Evolutionary conservation across 1,284 basidiomycete genomes (phyloP), one percentile per base, ranked within the genome.

Genomic region (Puccinia hordei): DNA sequence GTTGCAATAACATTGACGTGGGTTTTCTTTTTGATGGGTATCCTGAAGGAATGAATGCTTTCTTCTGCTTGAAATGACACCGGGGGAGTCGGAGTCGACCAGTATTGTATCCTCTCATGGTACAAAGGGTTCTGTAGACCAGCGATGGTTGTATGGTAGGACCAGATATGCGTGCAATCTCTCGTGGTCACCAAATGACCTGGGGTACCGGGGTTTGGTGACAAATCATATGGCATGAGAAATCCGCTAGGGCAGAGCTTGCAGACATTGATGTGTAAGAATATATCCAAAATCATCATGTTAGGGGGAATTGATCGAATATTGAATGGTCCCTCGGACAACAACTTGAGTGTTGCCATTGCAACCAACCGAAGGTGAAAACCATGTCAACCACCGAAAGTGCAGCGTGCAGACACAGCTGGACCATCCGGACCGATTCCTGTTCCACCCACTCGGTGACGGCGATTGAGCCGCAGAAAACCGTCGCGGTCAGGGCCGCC

Each of bases 141-240:
- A 27, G n/a, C 17, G 27, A 22, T 38, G 1, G 5, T 41, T 41
- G 61, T 41, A 38, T 17, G 35, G 12, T 22, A 49, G 46, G 35
- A 17, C 61, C 61, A 63, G 41, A 63, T 15, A n/a, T n/a, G n/a
- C n/a, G n/a, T n/a, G n/a, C n/a, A 63, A 38, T 38, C 24, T 63
- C 61, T 41, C 61, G 61, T 63, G 35, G 61, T 63, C 35, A 63
- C 61, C 61, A 38, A 63, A 38, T 41, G 35, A 30, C 35, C 61
- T 12, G 57, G 15, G 61, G 8, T 35, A 8, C 8, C n/a, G 17
- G 35, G 61, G 35, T 38, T 19, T 5, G 27, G 8, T 41, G 35
- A 38, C 61, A 1, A 51, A 15, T 6, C 49, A 51, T 22, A 22
- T 63, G 35, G 33, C 61, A 63, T 33, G 33, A 2, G 41, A 41